Conservation (phyloP, 2,329 filamentous ascomycete genomes). For the Coniochaeta sp. region DNA sequence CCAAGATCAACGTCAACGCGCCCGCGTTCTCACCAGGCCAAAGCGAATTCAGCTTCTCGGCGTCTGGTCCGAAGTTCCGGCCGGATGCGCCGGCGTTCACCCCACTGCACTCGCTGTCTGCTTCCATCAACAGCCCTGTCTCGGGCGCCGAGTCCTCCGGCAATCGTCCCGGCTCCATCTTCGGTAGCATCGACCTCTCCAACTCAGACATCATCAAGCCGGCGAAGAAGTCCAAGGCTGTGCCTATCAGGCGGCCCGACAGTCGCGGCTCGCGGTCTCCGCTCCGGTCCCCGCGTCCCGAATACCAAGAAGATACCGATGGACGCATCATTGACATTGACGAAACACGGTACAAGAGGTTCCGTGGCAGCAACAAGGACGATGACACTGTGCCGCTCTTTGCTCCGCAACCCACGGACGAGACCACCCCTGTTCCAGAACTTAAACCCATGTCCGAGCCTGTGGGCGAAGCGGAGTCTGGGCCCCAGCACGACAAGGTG, state of each 20-base stretch:
- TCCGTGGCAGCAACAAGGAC: slow-evolving; percentile 55
- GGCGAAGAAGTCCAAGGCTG: slow-evolving; percentile 68
- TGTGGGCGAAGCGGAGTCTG: slow-evolving; percentile 11
- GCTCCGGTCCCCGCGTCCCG: slow-evolving; percentile 8
- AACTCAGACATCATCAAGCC: slow-evolving; percentile 56
- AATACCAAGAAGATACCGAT: slow-evolving; percentile 42
- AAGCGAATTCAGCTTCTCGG: slow-evolving; percentile 61
- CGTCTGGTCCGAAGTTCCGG: slow-evolving; percentile 60
- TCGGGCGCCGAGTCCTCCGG: slow-evolving; percentile 36
- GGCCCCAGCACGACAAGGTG: slow-evolving; percentile 5
- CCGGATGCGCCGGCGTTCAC: slow-evolving; percentile 73
- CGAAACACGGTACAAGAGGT: slow-evolving; percentile 68
- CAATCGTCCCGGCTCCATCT: slow-evolving; percentile 48
- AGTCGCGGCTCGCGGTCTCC: slow-evolving; percentile 27
- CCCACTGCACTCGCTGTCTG: slow-evolving; percentile 43
- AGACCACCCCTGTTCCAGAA: slow-evolving; percentile 20
- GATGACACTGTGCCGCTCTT: slow-evolving; percentile 71
- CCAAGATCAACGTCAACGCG: slow-evolving; percentile 61
- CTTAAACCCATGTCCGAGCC: slow-evolving; percentile 4
- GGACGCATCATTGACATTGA: slow-evolving; percentile 59
- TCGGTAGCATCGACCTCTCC: slow-evolving; percentile 60
- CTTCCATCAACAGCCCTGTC: slow-evolving; percentile 37
- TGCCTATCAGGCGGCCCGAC: slow-evolving; percentile 68
- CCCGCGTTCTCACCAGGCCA: slow-evolving; percentile 63
- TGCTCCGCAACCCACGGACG: slow-evolving; percentile 42